Evolutionary conservation across 345 rosid species (phyloP).

Genomic region (Gynandropsis gynandra): DNA sequence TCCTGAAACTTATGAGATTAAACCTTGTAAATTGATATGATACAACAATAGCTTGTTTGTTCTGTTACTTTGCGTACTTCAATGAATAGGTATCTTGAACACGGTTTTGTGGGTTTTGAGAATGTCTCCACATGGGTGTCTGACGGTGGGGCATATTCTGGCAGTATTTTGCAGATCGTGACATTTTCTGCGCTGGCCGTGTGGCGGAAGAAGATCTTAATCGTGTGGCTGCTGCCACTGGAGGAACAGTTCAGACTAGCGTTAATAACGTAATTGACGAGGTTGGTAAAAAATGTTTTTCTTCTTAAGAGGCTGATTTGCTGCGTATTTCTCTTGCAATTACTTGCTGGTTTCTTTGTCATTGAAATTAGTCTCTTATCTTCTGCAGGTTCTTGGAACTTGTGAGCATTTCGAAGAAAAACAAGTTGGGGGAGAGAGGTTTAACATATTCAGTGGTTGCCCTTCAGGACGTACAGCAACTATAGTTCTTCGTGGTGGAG

Average conservation of each 20-base stretch:
- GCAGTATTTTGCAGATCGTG: slow-evolving; percentile 98
- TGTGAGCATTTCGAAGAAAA: slow-evolving; percentile 94
- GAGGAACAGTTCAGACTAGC: slow-evolving; percentile 95
- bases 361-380: slow-evolving; percentile 12
- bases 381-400: slow-evolving; percentile 81
- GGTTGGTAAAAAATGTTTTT: slow-evolving; percentile 30
- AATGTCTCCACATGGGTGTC: too few relatives aligned
- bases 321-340: slow-evolving; percentile 9
- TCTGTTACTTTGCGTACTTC: too few relatives aligned
- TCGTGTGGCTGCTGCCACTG: slow-evolving; percentile 94
- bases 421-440: slow-evolving; percentile 98
- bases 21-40: too few relatives aligned
- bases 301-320: slow-evolving; percentile 11
- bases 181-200: slow-evolving; percentile 99
- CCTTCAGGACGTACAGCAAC: slow-evolving; percentile 93
- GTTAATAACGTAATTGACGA: slow-evolving; percentile 87
- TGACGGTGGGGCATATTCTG: slow-evolving; percentile 9
- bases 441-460: slow-evolving; percentile 96
- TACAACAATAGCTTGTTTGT: too few relatives aligned
- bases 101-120: too few relatives aligned
- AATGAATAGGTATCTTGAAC: too few relatives aligned
- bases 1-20: too few relatives aligned
- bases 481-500: slow-evolving; percentile 99
- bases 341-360: slow-evolving; percentile 11
- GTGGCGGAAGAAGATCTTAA: slow-evolving; percentile 91